phyloP scores from a whole-genome alignment of 768 basidiomycete genomes.

The Pleurotus djamor region DNA sequence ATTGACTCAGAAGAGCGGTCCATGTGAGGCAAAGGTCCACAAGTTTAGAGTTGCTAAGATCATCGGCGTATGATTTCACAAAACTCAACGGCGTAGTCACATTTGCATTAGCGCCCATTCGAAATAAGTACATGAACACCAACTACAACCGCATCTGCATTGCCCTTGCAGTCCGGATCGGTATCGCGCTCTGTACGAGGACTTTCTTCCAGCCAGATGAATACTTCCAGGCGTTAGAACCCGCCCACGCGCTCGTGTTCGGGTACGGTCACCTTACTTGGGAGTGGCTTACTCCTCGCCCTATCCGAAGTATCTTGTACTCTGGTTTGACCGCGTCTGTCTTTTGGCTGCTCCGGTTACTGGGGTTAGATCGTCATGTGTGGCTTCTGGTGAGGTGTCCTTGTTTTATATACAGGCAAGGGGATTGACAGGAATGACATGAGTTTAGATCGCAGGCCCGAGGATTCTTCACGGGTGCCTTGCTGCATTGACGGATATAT shows the following conservation, averaged over 20 bases:
- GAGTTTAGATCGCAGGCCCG: slow-evolving; percentile 65
- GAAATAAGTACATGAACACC: background rate
- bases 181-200: slow-evolving; percentile 65
- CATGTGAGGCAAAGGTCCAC: too few relatives aligned
- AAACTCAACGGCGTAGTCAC: too few relatives aligned
- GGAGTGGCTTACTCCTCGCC: slow-evolving; percentile 81
- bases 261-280: slow-evolving; percentile 93
- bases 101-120: too few relatives aligned
- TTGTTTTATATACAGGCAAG: too few relatives aligned
- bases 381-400: background rate
- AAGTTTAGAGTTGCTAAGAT: too few relatives aligned
- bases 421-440: too few relatives aligned
- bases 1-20: background rate
- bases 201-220: slow-evolving; percentile 98
- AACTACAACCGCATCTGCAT: slow-evolving; percentile 11
- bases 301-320: slow-evolving; percentile 81
- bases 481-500: slow-evolving; percentile 81
- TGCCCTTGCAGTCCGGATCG: slow-evolving; percentile 50
- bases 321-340: slow-evolving; percentile 78
- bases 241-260: slow-evolving; percentile 85
- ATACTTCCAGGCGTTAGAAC: slow-evolving; percentile 92
- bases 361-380: slow-evolving; percentile 44
- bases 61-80: too few relatives aligned
- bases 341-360: slow-evolving; percentile 65
- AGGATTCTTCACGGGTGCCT: slow-evolving; percentile 72